Conservation (phyloP, 495 filamentous ascomycete genomes). For the Lichina pygmaea region DNA sequence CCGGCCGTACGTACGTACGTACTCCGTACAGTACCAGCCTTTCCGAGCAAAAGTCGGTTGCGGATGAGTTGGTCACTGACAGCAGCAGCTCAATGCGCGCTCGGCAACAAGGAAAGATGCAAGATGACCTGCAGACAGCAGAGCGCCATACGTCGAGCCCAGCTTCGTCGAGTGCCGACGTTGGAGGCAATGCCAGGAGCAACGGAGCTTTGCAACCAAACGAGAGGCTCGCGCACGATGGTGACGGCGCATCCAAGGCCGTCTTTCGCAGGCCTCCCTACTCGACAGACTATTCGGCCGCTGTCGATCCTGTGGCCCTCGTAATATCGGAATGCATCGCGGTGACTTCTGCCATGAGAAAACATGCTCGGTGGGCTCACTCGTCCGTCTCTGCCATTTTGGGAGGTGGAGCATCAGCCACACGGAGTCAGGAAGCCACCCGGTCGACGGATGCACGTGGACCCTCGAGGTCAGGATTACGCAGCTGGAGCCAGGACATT, state of each 20-base stretch:
- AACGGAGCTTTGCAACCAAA: not conserved
- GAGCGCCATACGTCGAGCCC: too few species aligned
- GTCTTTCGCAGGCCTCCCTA: not conserved
- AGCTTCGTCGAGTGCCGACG: too few species aligned
- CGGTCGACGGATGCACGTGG: slow-evolving; percentile 8
- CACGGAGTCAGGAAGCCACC: slow-evolving; percentile 5
- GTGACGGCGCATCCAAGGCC: slow-evolving; percentile 8
- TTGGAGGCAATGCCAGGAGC: too few species aligned
- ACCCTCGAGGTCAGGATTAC: slow-evolving; percentile 3
- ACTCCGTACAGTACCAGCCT: too few species aligned
- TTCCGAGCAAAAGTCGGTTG: too few species aligned
- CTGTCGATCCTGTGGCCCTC: slow-evolving; percentile 78
- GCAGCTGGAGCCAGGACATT: not conserved
- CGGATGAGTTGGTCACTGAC: too few species aligned
- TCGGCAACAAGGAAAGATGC: too few species aligned
- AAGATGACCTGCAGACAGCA: too few species aligned
- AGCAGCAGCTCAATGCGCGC: too few species aligned
- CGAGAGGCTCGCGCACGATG: slow-evolving; percentile 4
- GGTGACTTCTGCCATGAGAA: slow-evolving; percentile 93
- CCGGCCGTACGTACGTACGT: too few species aligned
- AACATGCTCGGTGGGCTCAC: slow-evolving; percentile 88
- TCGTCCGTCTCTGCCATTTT: slow-evolving; percentile 92
- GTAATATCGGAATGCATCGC: slow-evolving; percentile 98
- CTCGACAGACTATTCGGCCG: slow-evolving; percentile 28
- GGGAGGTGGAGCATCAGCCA: slow-evolving; percentile 39